These are phyloP conservation scores for Zygotorulaspora sp. DNA, from an alignment of 805 yeast genomes.

Conservation along the genomic window DNA sequence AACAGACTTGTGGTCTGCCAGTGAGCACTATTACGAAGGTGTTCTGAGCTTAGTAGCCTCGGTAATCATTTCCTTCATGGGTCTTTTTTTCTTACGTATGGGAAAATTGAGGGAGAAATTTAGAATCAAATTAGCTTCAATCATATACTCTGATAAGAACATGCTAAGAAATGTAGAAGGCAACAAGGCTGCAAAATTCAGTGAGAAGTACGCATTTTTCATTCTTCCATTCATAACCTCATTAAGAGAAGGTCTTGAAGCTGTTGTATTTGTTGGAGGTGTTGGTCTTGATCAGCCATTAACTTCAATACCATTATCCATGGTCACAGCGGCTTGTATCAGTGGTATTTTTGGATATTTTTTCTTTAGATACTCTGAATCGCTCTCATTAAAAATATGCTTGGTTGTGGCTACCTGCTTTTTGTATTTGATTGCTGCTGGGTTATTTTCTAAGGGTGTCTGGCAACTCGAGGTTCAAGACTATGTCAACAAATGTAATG, in stretches of 20 bases:
- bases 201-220: constrained; percentile 64
- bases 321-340: constrained; percentile 49
- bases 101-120: constrained; percentile 81
- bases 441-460: constrained; percentile 77
- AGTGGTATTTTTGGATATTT: constrained; percentile 63
- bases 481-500: constrained; percentile 69
- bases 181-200: constrained; percentile 35
- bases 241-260: constrained; percentile 85
- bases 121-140: constrained; percentile 53
- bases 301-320: constrained; percentile 60
- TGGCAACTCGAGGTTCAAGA: constrained; percentile 84
- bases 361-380: constrained; percentile 75
- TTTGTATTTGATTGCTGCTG: constrained; percentile 80
- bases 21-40: constrained; percentile 91
- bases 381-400: constrained; percentile 69
- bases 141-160: constrained; percentile 34
- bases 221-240: constrained; percentile 82
- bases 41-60: constrained; percentile 73
- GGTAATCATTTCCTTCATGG: constrained; percentile 79
- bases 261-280: constrained; percentile 88
- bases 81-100: constrained; percentile 72
- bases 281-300: constrained; percentile 71
- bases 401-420: constrained; percentile 72
- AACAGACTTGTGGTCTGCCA: constrained; percentile 77
- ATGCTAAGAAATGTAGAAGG: constrained; percentile 17